Base-by-base conservation (phyloP, 192 early-diverging fungal genomes). In the Dimargaris xerosporica region DNA sequence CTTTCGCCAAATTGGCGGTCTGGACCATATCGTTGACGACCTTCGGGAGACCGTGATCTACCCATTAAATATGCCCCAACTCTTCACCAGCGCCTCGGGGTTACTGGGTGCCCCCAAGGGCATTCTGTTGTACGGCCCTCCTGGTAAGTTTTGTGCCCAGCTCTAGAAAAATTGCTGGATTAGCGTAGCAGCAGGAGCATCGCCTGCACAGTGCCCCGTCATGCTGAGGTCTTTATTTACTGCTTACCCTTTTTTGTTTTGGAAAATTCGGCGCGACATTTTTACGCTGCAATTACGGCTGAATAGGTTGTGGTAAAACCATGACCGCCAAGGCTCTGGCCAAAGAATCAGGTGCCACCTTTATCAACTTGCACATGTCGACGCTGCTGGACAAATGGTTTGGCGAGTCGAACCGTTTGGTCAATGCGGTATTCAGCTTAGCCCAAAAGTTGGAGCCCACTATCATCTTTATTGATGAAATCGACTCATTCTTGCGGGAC, bases 391-490 rank as follows among this genome's bases (percentile, higher is more conserved):
- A 99, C 72, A 97, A 99, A 74, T 99, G 90, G 83, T 97, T 91
- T 77, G 94, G 94, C 34, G 94, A 97, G 71, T 91, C 88, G 29
- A 94, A 99, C 71, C 93, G 94, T 63, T 78, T 99, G 23, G 86
- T 91, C 15, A 78, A 88, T 12, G 96, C 90, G 0, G 75, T 99
- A 44, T 99, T 99, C 67, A 85, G 91, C 3, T 74, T 98, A 34
- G 96, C 96, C 2, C 75, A 81, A 52, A 99, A 99, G 74, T 78
- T 99, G 44, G 84, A 95, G 67, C 96, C 96, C 0, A 75, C 84
- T 28, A 99, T 99, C 61, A 86, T 99, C 25, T 99, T 99, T 69
- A 99, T 99, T 71, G 96, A 99, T 75, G 96, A 99, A 69, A 98
- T 99, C 56, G 96, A 99, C 70, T 90, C 90, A 15, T 98, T 99